A percentile compares a stretch with the other conserved stretches of the same genome.
phyloP scores from a whole-genome alignment of 495 filamentous ascomycete species.

The Rostrohypoxylon terebratum region DNA sequence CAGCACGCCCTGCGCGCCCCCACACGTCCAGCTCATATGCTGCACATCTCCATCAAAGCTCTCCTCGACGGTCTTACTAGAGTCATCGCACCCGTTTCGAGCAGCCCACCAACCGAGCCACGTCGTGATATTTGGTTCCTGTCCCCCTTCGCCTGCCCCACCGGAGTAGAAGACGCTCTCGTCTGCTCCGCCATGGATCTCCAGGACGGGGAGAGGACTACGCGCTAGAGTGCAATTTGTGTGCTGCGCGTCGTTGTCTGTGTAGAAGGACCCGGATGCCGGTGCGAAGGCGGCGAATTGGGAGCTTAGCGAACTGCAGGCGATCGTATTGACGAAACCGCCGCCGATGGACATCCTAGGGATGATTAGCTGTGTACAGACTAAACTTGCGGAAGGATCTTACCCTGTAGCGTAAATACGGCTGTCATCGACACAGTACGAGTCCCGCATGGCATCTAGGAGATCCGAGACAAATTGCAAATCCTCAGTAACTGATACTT shows the following conservation, averaged over 20 bases:
- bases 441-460: slow-evolving; percentile 55
- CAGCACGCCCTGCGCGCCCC: slow-evolving; percentile 50
- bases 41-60: slow-evolving; percentile 49
- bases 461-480: slow-evolving; percentile 62
- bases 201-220: slow-evolving; percentile 55
- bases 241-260: slow-evolving; percentile 44
- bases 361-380: neutral
- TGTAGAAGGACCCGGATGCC: slow-evolving; percentile 50
- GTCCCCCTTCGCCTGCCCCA: slow-evolving; percentile 54
- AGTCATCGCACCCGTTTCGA: slow-evolving; percentile 50
- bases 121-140: slow-evolving; percentile 47
- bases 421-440: slow-evolving; percentile 63
- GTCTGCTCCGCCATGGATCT: slow-evolving; percentile 61
- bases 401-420: slow-evolving; percentile 64
- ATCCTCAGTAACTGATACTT: slow-evolving; percentile 55
- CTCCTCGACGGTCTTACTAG: slow-evolving; percentile 40
- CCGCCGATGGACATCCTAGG: slow-evolving; percentile 66
- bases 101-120: slow-evolving; percentile 56
- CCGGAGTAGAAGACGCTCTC: slow-evolving; percentile 52
- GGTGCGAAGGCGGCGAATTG: slow-evolving; percentile 63
- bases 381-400: neutral
- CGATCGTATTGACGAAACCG: slow-evolving; percentile 64
- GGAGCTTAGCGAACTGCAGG: slow-evolving; percentile 58
- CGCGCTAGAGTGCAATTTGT: slow-evolving; percentile 53
- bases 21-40: slow-evolving; percentile 55